Evolutionary conservation across 768 basidiomycete genomes (phyloP).

Genomic region (Leccinum imitatum): DNA sequence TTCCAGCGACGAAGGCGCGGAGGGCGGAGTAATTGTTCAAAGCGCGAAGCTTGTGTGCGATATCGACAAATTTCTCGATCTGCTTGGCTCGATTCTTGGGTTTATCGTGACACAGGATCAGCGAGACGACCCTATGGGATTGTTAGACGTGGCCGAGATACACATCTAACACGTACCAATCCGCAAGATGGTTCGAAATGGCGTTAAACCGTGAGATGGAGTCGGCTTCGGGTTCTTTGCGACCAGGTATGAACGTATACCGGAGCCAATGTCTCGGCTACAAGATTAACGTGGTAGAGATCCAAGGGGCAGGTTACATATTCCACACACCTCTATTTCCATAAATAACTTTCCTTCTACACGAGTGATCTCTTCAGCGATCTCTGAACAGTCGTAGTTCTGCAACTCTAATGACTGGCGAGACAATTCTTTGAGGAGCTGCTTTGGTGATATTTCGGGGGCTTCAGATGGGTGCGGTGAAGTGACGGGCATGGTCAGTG

Average conservation of each 20-base stretch:
- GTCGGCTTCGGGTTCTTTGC: constrained; percentile 62
- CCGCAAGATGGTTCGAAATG: constrained; percentile 79
- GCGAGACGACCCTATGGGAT: constrained; percentile 75
- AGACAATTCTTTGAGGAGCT: constrained; percentile 62
- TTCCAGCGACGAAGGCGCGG: constrained; percentile 91
- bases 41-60: constrained; percentile 76
- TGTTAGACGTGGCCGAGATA: constrained; percentile 3
- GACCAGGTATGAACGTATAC: constrained; percentile 69
- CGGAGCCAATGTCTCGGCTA: constrained; percentile 89
- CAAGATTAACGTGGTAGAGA: constrained; percentile 5
- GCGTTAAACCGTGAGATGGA: constrained; percentile 72
- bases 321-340: constrained; percentile 63
- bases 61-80: constrained; percentile 85
- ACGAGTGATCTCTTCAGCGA: constrained; percentile 86
- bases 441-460: constrained; percentile 48
- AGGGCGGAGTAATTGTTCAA: constrained; percentile 92
- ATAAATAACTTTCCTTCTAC: constrained; percentile 68
- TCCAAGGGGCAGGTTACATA: not conserved
- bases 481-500: constrained; percentile 38
- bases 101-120: constrained; percentile 87
- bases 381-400: constrained; percentile 55
- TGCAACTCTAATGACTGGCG: constrained; percentile 59
- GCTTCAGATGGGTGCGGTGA: constrained; percentile 31
- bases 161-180: constrained; percentile 54
- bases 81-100: constrained; percentile 71